Base-by-base conservation (phyloP, 1,284 basidiomycete species). In the Pseudomicrostroma phylloplanum region DNA sequence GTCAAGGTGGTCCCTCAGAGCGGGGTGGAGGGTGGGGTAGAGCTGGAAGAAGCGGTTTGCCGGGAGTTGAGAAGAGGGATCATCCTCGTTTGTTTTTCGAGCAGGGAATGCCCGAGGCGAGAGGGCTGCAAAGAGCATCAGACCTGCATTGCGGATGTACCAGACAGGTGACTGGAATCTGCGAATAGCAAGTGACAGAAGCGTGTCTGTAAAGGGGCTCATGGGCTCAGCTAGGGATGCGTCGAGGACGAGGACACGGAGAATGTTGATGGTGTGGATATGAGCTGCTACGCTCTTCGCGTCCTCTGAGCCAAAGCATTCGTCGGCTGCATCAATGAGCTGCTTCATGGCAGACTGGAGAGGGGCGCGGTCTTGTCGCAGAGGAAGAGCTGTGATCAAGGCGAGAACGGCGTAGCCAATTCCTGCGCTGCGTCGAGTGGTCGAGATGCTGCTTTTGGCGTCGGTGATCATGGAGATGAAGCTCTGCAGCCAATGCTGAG, bases 341-440 rank as follows among this genome's bases (percentile, higher is more conserved):
- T 65, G 66, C 15, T 40, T 36, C 12, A 73, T 57, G 0, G 70
- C 71, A 26, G 56, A 36, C 12, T 4, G 30, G 3, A 61, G 15
- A 9, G 46, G 30, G n/a, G 15, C 25, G 9, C 17, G 7, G n/a
- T 43, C 25, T 19, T 15, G 13, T n/a, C 23, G 41, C 17, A 26
- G 9, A 30, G 58, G 17, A 30, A 43, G 21, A 0, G 72, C 73
- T 40, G 67, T 69, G 56, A 80, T 67, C 41, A 80, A 70, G 1
- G 77, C 78, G 15, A 80, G 68, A 55, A 80, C 78, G 25, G 77
- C 73, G 53, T 76, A 80, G 13, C 79, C 78, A 13, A 80, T 70
- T 1, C 79, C 80, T 12, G 80, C 80, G 40, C 77, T 78, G 2
- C 80, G 73, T 8, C 80, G 76, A 1, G 80, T 80, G 63, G 77